Conservation (phyloP, 148 eudicot genomes). For the Diospyros lotus region DNA sequence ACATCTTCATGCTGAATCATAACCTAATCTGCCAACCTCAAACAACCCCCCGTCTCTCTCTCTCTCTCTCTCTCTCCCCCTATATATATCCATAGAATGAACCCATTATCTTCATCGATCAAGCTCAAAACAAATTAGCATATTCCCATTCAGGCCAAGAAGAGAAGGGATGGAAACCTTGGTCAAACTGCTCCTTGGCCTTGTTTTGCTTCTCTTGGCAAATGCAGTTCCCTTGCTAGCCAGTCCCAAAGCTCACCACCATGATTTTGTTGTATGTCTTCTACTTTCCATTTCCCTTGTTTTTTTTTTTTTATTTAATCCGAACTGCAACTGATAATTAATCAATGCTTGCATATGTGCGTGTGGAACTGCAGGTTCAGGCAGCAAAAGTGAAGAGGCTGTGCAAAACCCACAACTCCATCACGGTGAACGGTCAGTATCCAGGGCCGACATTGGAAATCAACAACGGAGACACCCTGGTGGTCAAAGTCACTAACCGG, state of each 20-base stretch:
- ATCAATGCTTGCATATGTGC: background rate
- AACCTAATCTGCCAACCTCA: constrained; percentile 28
- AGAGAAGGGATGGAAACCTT: constrained; percentile 29
- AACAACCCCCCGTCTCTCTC: constrained; percentile 7
- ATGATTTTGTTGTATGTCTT: constrained; percentile 57
- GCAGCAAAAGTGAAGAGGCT: constrained; percentile 58
- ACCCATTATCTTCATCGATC: background rate
- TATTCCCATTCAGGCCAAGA: constrained; percentile 6
- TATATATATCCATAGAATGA: background rate
- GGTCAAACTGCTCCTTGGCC: constrained; percentile 19
- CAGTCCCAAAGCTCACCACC: constrained; percentile 32
- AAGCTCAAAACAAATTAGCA: constrained; percentile 10
- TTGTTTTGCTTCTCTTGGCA: constrained; percentile 33
- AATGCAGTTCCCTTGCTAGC: constrained; percentile 24
- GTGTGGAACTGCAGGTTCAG: constrained; percentile 46
- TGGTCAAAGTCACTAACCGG: constrained; percentile 55
- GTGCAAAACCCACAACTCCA: constrained; percentile 57
- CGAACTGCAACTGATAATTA: background rate
- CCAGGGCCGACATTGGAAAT: constrained; percentile 82
- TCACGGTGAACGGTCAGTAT: constrained; percentile 81
- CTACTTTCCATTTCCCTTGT: background rate
- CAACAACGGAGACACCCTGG: constrained; percentile 65
- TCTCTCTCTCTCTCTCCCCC: constrained; percentile 7
- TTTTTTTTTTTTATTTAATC: background rate
- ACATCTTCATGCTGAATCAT: constrained; percentile 13